Conservation (phyloP, 2,329 filamentous ascomycete species). For the Fusarium armeniacum region DNA sequence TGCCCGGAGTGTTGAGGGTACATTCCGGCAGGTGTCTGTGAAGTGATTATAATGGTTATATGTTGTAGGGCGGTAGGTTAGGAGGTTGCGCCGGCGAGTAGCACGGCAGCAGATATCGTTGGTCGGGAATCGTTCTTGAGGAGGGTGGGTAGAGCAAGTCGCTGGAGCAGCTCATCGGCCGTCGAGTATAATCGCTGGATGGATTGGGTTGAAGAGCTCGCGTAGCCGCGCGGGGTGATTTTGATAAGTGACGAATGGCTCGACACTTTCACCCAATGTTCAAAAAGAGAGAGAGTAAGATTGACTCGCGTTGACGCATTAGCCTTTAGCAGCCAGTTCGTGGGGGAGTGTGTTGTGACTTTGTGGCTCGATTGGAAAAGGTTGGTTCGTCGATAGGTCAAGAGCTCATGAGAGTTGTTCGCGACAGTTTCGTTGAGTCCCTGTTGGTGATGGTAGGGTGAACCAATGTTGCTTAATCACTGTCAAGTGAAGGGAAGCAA, state of each 20-base stretch:
- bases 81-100: conserved; percentile 49
- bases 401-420: conserved; percentile 50
- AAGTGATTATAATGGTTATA: conserved; percentile 35
- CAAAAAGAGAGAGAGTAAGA: conserved; percentile 51
- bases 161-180: conserved; percentile 48
- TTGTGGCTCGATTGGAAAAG: conserved; percentile 28
- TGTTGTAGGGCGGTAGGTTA: conserved; percentile 34
- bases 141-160: conserved; percentile 32
- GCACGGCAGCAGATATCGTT: conserved; percentile 48
- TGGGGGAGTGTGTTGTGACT: conserved; percentile 39
- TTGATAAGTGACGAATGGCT: conserved; percentile 41
- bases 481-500: conserved; percentile 22
- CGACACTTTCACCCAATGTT: conserved; percentile 52
- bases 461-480: conserved; percentile 32
- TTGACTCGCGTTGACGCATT: conserved; percentile 59
- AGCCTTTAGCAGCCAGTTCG: conserved; percentile 48
- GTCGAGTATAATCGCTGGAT: conserved; percentile 24
- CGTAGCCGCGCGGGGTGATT: conserved; percentile 28
- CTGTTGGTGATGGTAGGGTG: conserved; percentile 14
- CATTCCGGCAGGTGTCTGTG: conserved; percentile 66
- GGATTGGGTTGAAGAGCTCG: conserved; percentile 19
- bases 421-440: conserved; percentile 32
- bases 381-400: conserved; percentile 46
- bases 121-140: conserved; percentile 39
- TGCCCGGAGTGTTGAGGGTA: conserved; percentile 76